Conservation (phyloP, 345 rosid species). For the Eutrema yunnanense region DNA sequence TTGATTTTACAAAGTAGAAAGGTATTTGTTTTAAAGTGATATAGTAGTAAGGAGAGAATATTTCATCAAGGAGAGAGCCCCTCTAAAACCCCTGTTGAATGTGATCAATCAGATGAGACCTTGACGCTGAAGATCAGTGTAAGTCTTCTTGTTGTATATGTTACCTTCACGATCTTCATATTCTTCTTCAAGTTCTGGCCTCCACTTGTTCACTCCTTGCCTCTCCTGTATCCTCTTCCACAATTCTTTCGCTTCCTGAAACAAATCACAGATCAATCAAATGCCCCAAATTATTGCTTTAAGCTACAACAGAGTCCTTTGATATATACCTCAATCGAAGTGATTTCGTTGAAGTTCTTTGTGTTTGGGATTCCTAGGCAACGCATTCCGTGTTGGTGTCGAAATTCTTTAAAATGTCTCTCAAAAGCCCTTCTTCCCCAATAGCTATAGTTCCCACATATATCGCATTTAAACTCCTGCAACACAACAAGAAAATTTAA, state of each 20-base stretch:
- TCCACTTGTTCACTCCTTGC: constrained; percentile 93
- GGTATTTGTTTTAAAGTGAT: background rate
- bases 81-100: background rate
- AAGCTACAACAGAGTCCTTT: background rate
- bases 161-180: constrained; percentile 98
- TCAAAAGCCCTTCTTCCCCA: constrained; percentile 99
- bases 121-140: constrained; percentile 92
- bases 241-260: constrained; percentile 89
- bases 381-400: constrained; percentile 99
- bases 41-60: background rate
- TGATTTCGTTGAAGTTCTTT: constrained; percentile 95
- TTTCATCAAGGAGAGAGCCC: background rate
- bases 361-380: constrained; percentile 98
- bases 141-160: constrained; percentile 97
- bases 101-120: constrained; percentile 59
- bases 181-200: constrained; percentile 98
- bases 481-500: background rate
- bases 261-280: background rate
- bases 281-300: background rate
- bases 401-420: constrained; percentile 96
- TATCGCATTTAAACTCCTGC: constrained; percentile 95
- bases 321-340: constrained; percentile 63
- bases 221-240: constrained; percentile 89
- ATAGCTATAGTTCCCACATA: constrained; percentile 90
- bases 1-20: constrained; percentile 7